phyloP scores from a whole-genome alignment of 148 eudicot species.

The Cornus florida region DNA sequence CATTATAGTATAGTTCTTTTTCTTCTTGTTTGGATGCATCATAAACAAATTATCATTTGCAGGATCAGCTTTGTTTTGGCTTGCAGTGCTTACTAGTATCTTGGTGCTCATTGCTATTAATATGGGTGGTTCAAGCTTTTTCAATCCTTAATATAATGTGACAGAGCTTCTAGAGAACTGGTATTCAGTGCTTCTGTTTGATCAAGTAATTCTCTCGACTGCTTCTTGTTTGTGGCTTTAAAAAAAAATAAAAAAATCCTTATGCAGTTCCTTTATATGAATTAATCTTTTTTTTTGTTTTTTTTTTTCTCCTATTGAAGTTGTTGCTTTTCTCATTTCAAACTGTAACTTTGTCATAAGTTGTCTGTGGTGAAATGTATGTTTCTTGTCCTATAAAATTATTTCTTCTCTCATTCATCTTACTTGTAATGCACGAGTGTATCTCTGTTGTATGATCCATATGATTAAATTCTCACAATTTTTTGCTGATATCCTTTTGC shows the following conservation, averaged over 20 bases:
- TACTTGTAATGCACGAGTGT: neutral
- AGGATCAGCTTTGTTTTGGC: constrained; percentile 79
- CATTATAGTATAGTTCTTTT: neutral
- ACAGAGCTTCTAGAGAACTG: neutral
- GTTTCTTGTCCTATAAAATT: neutral
- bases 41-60: constrained; percentile 23
- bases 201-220: neutral
- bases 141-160: constrained; percentile 62
- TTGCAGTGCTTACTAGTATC: constrained; percentile 64
- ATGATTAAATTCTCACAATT: no score
- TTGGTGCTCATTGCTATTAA: constrained; percentile 66
- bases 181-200: neutral
- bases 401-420: neutral
- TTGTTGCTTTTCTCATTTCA: neutral
- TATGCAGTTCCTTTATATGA: neutral
- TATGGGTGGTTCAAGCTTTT: constrained; percentile 66
- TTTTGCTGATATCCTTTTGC: neutral
- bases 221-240: neutral
- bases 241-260: neutral
- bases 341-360: neutral
- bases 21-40: constrained; percentile 15
- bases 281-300: neutral
- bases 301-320: neutral
- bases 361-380: neutral
- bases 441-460: no score